These are phyloP conservation scores for Tulasnella sp. DNA, from an alignment of 768 basidiomycete species.

Conservation along the genomic window DNA sequence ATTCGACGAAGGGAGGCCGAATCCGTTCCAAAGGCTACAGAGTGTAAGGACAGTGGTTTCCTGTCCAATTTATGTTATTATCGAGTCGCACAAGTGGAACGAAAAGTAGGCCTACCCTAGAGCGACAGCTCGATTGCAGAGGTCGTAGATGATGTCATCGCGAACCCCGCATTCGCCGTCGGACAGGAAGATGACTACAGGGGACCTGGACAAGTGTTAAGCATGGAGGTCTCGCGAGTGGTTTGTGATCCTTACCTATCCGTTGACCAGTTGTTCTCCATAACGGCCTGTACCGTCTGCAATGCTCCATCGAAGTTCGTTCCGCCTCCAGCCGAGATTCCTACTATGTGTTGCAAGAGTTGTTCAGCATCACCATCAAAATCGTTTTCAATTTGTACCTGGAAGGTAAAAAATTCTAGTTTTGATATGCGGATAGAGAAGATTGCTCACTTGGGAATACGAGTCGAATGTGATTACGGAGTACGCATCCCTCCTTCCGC, in stretches of 20 bases:
- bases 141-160: constrained; percentile 30
- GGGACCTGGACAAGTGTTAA: constrained; percentile 27
- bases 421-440: background rate
- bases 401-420: background rate
- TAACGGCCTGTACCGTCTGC: constrained; percentile 26
- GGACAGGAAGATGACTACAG: constrained; percentile 47
- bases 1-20: constrained; percentile 32
- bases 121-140: constrained; percentile 34
- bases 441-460: background rate
- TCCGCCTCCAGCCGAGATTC: constrained; percentile 25
- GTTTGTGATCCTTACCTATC: constrained; percentile 36
- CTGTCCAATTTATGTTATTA: constrained; percentile 24
- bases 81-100: background rate
- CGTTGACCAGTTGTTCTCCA: constrained; percentile 39
- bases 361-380: constrained; percentile 35
- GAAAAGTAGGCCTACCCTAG: constrained; percentile 31
- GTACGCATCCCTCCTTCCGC: constrained; percentile 40
- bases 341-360: constrained; percentile 32
- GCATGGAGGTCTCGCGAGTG: background rate
- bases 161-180: constrained; percentile 38
- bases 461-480: constrained; percentile 40
- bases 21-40: constrained; percentile 41
- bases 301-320: constrained; percentile 39
- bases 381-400: constrained; percentile 33
- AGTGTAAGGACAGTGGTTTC: constrained; percentile 44